Percentiles rank a stretch among this genome's conserved stretches.
phyloP scores from a whole-genome alignment of 148 eudicot species.

The Spergularia marina region DNA sequence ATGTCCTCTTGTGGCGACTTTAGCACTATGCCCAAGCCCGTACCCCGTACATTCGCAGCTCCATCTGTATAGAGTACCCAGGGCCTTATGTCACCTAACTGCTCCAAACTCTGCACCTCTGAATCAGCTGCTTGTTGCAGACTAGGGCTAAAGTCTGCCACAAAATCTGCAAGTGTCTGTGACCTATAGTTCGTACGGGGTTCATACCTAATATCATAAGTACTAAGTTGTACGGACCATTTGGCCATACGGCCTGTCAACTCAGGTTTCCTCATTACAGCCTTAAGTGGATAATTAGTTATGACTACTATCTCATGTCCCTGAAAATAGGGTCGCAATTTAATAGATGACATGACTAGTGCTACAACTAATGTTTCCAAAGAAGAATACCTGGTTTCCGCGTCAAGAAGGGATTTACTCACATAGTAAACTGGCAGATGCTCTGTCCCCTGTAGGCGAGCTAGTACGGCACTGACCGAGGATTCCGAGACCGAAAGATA shows the following conservation, averaged over 20 bases:
- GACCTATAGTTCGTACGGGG: not conserved
- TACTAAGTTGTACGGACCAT: not conserved
- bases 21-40: not conserved
- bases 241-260: not conserved
- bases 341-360: not conserved
- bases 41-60: not conserved
- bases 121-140: no score
- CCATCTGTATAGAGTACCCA: not conserved
- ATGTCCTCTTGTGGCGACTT: conserved; percentile 13
- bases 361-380: not conserved
- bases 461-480: not conserved
- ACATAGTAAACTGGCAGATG: not conserved
- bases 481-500: not conserved
- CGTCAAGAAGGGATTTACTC: not conserved
- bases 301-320: not conserved
- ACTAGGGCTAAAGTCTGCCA: not conserved
- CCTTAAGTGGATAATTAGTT: not conserved
- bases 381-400: not conserved
- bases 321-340: not conserved
- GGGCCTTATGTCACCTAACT: no score
- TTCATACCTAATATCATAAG: not conserved
- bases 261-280: not conserved
- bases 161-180: not conserved
- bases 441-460: not conserved
- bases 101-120: no score